Evolutionary conservation across 139 green algal species (phyloP), one percentile per base, ranked within the genome.

Genomic region (Eudorina sp.): DNA sequence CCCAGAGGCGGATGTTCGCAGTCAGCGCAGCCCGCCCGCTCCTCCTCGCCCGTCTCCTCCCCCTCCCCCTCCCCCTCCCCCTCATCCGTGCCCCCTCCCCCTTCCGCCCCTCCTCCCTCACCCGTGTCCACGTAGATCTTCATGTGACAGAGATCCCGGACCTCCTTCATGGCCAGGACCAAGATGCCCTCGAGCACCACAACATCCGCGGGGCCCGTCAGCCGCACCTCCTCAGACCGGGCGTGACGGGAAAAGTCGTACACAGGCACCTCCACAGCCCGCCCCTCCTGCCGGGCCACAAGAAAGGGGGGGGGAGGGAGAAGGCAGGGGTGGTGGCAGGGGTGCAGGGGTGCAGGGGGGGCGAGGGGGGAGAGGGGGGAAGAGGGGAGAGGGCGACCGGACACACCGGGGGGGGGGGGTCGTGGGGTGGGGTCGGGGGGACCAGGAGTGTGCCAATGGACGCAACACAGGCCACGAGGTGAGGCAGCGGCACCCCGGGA

Each of bases 141-240:
- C 98, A 99, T 99, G 92, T 98, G 97, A 64, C 97, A 94, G 92
- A 97, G 73, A 4, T 92, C 73, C 4, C 96, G 90, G 18, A 99
- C 84, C 40, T 94, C 89, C 77, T 93, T 68, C 89, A 98, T 97
- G 90, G 97, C 93, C 75, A 99, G 93, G 81, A 99, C 96, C 83
- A 99, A 90, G 89, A 99, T 99, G 84, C 98, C 97, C 89, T 99
- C 97, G 0, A 99, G 90, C 85, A 99, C 97, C 46, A 99, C 93
- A 48, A 99, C 97, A 74, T 99, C 96, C 29, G 96, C 97, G 16
- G 82, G 66, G 6, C 66, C 64, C 46, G 43, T 55, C 43, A 69
- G 23, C 45, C 66, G 82, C 29, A 38, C 31, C 68, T 88, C 64
- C 41, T 14, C 29, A 27, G 46, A 78, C 14, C 97, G 93, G 77